These are phyloP conservation scores for Xerocomus minutiporus DNA, from an alignment of 1,284 basidiomycete species.

Conservation along the genomic window DNA sequence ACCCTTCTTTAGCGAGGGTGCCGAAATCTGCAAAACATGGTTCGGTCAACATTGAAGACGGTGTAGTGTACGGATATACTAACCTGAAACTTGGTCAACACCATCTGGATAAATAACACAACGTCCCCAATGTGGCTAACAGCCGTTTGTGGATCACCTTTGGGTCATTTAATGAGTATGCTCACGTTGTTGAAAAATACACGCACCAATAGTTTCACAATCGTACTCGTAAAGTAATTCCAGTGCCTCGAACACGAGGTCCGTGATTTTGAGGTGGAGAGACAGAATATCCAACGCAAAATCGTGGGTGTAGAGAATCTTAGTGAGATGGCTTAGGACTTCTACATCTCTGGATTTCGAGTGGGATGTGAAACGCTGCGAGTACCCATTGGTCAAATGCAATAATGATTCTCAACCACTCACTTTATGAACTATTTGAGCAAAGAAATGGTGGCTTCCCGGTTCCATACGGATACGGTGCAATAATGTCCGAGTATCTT, in stretches of 20 bases:
- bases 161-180: conserved; percentile 7
- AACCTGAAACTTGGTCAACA: conserved; percentile 60
- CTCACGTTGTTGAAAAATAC: background rate
- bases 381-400: background rate
- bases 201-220: conserved; percentile 71
- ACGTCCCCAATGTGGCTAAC: conserved; percentile 71
- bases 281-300: conserved; percentile 62
- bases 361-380: conserved; percentile 52
- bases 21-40: conserved; percentile 24
- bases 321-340: conserved; percentile 60
- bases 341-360: conserved; percentile 57
- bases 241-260: conserved; percentile 57
- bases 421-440: conserved; percentile 57
- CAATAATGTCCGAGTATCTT: conserved; percentile 49
- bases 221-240: conserved; percentile 68
- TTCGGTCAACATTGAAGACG: background rate
- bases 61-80: conserved; percentile 22
- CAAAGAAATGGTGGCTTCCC: conserved; percentile 55
- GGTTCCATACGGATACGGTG: conserved; percentile 58
- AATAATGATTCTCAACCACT: conserved; percentile 1
- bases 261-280: conserved; percentile 60
- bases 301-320: conserved; percentile 54
- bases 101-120: conserved; percentile 65
- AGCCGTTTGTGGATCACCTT: conserved; percentile 78
- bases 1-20: conserved; percentile 37